These are phyloP conservation scores for Vickermania spadyakhi DNA, from an alignment of 208 protist genomes.

Conservation along the genomic window DNA sequence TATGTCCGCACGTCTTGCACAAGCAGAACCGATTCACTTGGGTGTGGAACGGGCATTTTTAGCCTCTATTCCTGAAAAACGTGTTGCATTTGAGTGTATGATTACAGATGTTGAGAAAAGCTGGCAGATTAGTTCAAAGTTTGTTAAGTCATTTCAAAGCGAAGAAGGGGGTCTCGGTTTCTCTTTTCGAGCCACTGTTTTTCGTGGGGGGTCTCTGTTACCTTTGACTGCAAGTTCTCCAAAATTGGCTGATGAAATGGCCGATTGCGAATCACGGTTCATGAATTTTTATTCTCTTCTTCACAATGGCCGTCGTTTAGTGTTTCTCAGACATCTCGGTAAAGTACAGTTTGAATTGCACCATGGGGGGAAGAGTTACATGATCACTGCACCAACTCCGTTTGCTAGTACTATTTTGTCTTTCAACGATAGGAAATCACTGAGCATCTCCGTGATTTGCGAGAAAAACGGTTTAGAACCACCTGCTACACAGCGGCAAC, in stretches of 20 bases:
- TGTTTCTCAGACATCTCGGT: conserved; percentile 55
- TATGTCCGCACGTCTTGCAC: conserved; percentile 45
- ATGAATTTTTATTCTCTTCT: conserved; percentile 39
- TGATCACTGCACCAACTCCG: conserved; percentile 46
- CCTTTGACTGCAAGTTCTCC: conserved; percentile 29
- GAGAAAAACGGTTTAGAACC: background rate
- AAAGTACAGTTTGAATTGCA: conserved; percentile 44
- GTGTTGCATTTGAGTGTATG: conserved; percentile 57
- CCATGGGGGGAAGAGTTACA: conserved; percentile 25
- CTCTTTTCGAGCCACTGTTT: conserved; percentile 45
- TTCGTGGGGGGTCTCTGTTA: conserved; percentile 62
- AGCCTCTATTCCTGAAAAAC: conserved; percentile 33
- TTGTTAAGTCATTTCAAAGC: conserved; percentile 1
- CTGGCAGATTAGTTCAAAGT: background rate
- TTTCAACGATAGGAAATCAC: conserved; percentile 3
- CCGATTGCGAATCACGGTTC: conserved; percentile 43
- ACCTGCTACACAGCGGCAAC: background rate
- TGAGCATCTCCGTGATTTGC: background rate
- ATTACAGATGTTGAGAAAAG: conserved; percentile 38
- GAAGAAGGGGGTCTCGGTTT: conserved; percentile 23
- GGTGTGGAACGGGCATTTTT: conserved; percentile 37
- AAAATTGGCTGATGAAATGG: conserved; percentile 34
- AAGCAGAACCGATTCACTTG: conserved; percentile 30
- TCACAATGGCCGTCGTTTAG: conserved; percentile 63
- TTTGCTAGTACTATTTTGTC: conserved; percentile 56